These are phyloP conservation scores for Hyphopichia buzzinii DNA, from an alignment of 1,139 yeast species.

Conservation along the genomic window DNA sequence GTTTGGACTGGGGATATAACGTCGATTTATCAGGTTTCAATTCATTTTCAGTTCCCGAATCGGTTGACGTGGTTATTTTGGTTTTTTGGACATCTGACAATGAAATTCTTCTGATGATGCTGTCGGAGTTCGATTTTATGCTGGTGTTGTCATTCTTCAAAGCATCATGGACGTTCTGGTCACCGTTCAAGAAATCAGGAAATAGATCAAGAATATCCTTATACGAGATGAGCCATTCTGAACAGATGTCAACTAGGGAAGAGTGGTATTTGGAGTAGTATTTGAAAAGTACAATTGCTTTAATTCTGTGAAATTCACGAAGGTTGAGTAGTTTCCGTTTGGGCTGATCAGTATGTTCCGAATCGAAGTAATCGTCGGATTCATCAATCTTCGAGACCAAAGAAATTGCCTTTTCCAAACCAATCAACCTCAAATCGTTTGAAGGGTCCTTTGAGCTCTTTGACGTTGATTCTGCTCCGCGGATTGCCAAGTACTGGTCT, in stretches of 20 bases:
- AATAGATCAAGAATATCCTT: conserved; percentile 35
- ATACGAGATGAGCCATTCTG: conserved; percentile 42
- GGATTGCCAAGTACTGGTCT: conserved; percentile 31
- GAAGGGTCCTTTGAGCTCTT: conserved; percentile 24
- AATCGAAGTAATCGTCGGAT: conserved; percentile 23
- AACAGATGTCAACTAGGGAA: conserved; percentile 39
- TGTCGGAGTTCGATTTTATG: conserved; percentile 7
- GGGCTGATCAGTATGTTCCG: conserved; percentile 12
- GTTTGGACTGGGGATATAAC: conserved; percentile 13
- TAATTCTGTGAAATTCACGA: conserved; percentile 32
- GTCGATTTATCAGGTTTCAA: conserved; percentile 8
- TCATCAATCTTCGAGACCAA: conserved; percentile 26
- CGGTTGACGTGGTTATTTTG: conserved; percentile 17
- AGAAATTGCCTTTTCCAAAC: conserved; percentile 36
- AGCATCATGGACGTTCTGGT: conserved; percentile 4
- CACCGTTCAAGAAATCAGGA: conserved; percentile 40
- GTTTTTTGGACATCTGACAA: conserved; percentile 25
- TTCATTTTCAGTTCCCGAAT: conserved; percentile 29
- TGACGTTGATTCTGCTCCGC: conserved; percentile 16
- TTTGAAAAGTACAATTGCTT: conserved; percentile 34
- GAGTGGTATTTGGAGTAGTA: conserved; percentile 38
- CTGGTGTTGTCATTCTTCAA: neutral
- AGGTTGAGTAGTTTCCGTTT: conserved; percentile 32
- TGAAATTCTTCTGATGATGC: conserved; percentile 27
- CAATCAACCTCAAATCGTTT: conserved; percentile 30